Evolutionary conservation across 2,329 filamentous ascomycete species (phyloP), one percentile per base, ranked within the genome.

Genomic region (Aspergillus sojae): DNA sequence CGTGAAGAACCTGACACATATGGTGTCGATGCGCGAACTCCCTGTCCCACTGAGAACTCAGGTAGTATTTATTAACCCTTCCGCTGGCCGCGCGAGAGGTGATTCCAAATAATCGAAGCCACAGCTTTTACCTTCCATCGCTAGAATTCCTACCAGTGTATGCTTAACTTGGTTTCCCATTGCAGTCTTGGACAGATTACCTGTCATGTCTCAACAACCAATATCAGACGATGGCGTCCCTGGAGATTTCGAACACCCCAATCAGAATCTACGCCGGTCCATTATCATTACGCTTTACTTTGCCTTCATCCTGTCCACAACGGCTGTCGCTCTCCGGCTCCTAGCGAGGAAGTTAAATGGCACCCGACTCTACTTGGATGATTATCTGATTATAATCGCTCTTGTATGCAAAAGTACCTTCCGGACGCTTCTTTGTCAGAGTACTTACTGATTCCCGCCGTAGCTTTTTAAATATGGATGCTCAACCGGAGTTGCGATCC

Each of bases 401-500:
- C 59, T 75, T 60, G 70, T 72, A 65, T 32, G 64, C 12, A 43
- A n/a, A 5, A n/a, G 5, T 41, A 30, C 4, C 28, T 3, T 19
- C 7, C 9, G 34, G 32, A 12, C 12, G 34, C 16, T 14, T 36
- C 21, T 36, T 16, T 26, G 21, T 5, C 19, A 19, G 9, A 19
- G 23, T 9, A 4, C 30, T 30, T 3, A 19, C 48, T 52, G 6
- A 52, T 14, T 2, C 2, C 2, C 6, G 4, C 5, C 10, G 9
- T 32, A 72, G 71, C 46, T 74, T 26, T 72, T 74, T 58, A 74
- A 74, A 65, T 74, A 74, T 63, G 70, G 71, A 56, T 74, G 72
- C 54, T 74, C 72, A 1, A 68, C 68, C 52, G 72, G 71, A 34
- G 70, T 71, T 9, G 63, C 65, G 6, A 67, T 67, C 30, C 64